These are phyloP conservation scores for Globisporangium ultimum DNA, from an alignment of 352 stramenopile genomes.

Conservation along the genomic window DNA sequence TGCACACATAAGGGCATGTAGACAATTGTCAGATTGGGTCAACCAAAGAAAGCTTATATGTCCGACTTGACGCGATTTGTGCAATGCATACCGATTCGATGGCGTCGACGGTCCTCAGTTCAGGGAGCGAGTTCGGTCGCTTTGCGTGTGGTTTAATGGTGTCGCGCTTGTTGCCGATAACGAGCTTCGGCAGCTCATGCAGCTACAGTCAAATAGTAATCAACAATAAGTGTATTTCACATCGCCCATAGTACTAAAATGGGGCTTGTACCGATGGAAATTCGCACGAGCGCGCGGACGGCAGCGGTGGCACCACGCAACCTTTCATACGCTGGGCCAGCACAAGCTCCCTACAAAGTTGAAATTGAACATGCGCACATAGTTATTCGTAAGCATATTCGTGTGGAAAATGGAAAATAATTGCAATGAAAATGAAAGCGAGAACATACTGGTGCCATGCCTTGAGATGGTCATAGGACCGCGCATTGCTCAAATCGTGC, in stretches of 20 bases:
- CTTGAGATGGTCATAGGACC: constrained; percentile 69
- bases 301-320: constrained; percentile 39
- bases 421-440: no score
- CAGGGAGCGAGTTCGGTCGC: constrained; percentile 22
- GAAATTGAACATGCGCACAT: neutral
- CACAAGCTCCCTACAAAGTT: constrained; percentile 33
- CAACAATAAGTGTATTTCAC: neutral
- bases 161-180: constrained; percentile 84
- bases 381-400: neutral
- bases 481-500: constrained; percentile 74
- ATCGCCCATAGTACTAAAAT: no score
- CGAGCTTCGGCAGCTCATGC: constrained; percentile 55
- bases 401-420: neutral
- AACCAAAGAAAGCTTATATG: neutral
- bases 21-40: no score
- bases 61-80: neutral
- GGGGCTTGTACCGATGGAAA: constrained; percentile 29
- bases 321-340: constrained; percentile 46
- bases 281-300: constrained; percentile 21
- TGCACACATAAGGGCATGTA: constrained; percentile 12
- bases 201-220: constrained; percentile 20
- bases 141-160: constrained; percentile 28
- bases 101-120: constrained; percentile 47
- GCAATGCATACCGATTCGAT: constrained; percentile 47
- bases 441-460: constrained; percentile 37